These are phyloP conservation scores for Stachybotrys chlorohalonatus DNA, from an alignment of 2,329 filamentous ascomycete genomes.

Conservation along the genomic window DNA sequence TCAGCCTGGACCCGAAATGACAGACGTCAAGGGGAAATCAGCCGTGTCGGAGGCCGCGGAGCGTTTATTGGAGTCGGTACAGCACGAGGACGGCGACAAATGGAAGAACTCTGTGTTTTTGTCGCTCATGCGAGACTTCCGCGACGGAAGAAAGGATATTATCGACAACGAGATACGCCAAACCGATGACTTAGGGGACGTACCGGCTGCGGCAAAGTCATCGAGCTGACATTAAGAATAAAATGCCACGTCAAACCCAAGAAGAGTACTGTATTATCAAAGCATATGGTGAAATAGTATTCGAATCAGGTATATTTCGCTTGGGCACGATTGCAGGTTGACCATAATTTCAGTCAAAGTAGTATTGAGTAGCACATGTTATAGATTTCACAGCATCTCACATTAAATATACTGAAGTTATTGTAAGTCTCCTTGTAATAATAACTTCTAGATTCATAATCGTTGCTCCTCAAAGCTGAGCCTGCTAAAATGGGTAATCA, in stretches of 20 bases:
- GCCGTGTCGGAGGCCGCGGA: constrained; percentile 33
- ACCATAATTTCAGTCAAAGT: too few relatives aligned
- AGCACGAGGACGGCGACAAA: constrained; percentile 35
- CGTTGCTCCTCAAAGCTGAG: not conserved
- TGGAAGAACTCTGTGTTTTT: constrained; percentile 38
- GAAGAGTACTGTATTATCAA: not conserved
- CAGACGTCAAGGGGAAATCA: constrained; percentile 15
- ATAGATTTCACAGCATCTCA: too few relatives aligned
- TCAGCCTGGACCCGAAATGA: constrained; percentile 5
- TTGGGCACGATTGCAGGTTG: too few relatives aligned
- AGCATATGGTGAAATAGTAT: too few relatives aligned
- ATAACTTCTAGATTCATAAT: not conserved
- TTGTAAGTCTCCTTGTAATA: not conserved
- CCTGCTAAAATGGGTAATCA: not conserved
- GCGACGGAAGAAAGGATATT: constrained; percentile 34
- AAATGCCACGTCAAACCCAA: not conserved
- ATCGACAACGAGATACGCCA: constrained; percentile 30
- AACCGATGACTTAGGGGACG: constrained; percentile 9
- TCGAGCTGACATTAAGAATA: constrained; percentile 9
- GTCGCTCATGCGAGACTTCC: constrained; percentile 34
- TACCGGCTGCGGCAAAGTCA: not conserved
- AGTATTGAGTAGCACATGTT: too few relatives aligned
- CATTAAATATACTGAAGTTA: not conserved
- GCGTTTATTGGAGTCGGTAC: constrained; percentile 31
- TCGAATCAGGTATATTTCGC: too few relatives aligned